Evolutionary conservation across 352 stramenopile genomes (phyloP), one percentile per base, ranked within the genome.

Genomic region (Pythium guiyangense): DNA sequence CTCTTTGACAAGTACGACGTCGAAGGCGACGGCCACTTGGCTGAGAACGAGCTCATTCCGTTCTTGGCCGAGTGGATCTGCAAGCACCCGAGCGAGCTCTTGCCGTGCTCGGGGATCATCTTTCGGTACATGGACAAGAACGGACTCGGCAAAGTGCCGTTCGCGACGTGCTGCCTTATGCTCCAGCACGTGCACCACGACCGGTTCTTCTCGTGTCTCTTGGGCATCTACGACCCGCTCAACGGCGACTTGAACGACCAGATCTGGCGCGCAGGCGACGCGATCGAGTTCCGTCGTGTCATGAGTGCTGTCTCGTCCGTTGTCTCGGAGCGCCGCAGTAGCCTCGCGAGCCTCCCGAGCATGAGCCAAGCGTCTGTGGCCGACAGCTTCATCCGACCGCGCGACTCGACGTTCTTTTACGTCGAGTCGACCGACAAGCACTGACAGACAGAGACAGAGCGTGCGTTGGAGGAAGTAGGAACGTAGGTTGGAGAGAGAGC

Each of bases 71-170:
- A 90, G 42, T 94, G 85, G 85, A 74, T 91, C 43, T 91, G 79
- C 60, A 92, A 92, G 60, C 85, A 90, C 50, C 77, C 80, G 37
- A 90, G 75, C 9, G 80, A 92, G 59, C 54, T 94, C 34, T 62
- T 92, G 40, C 81, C 82, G 22, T 90, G 84, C 29, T 87, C 82
- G 50, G 74, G 82, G 25, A 82, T 90, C 34, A 90, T 94, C 37
- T 92, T 92, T 69, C 77, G 84, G 2, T 94, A 94, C 62, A 92
- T 94, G 85, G 85, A 94, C 68, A 94, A 94, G 62, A 90, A 84
- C 58, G 71, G 79, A 17, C 52, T 94, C 22, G 85, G 85, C 42
- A 77, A 81, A 22, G 78, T 94, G 39, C 82, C 80, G 4, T 94
- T 94, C 43, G 77, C 85, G 35, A 92, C 85, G 22, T 92, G 81